phyloP scores from a whole-genome alignment of 2,329 filamentous ascomycete species.

The Beauveria pseudobassiana region DNA sequence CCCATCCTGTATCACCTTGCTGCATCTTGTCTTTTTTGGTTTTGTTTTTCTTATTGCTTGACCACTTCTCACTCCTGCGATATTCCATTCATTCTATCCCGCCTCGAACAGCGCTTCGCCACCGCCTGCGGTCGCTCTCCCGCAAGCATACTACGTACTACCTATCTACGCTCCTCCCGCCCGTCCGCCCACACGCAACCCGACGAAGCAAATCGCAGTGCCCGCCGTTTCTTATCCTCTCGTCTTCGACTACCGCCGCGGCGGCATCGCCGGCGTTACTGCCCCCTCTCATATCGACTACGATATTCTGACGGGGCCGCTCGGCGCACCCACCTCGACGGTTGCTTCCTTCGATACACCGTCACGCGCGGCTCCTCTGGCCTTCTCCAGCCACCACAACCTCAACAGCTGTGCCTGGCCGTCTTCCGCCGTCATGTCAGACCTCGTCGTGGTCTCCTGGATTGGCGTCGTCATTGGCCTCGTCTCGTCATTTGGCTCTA shows the following conservation, averaged over 20 bases:
- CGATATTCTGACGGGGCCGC: background rate
- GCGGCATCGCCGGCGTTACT: slow-evolving; percentile 4
- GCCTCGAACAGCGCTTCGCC: background rate
- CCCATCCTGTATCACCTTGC: background rate
- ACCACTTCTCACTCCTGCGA: background rate
- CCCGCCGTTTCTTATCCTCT: background rate
- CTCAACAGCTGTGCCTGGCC: background rate
- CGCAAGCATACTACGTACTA: background rate
- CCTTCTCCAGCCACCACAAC: background rate
- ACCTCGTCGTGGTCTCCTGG: too few relatives aligned
- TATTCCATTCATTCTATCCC: background rate
- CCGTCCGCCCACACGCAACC: background rate
- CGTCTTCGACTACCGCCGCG: slow-evolving; percentile 2
- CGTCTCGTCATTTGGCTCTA: slow-evolving; percentile 88
- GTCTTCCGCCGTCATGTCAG: slow-evolving; percentile 15
- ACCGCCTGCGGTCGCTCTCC: background rate
- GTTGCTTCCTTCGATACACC: background rate
- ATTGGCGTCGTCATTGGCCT: slow-evolving; percentile 90
- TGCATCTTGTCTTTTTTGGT: background rate
- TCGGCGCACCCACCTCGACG: background rate
- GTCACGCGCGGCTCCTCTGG: slow-evolving; percentile 1
- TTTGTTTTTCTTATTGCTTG: background rate
- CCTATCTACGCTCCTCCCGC: background rate
- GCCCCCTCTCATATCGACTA: too few relatives aligned
- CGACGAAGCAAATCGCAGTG: background rate